Percentiles rank a stretch among this genome's conserved stretches.
phyloP scores from a whole-genome alignment of 805 yeast species.

The Maudiozyma barnettii region DNA sequence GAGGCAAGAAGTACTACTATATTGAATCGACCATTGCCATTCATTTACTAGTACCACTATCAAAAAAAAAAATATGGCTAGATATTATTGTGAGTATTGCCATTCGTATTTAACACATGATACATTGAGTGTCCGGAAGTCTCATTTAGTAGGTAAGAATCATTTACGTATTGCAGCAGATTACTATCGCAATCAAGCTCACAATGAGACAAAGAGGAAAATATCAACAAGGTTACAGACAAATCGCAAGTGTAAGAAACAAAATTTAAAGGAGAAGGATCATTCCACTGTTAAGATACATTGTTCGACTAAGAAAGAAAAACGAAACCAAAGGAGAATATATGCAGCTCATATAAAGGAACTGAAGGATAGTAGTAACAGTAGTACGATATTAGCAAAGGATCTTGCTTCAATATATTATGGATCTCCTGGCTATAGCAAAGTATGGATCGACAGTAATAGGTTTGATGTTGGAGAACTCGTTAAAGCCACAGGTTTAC shows the following conservation, averaged over 20 bases:
- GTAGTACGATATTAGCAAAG: neutral
- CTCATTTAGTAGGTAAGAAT: conserved; percentile 69
- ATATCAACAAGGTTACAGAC: conserved; percentile 16
- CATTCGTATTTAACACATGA: conserved; percentile 78
- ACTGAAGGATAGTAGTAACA: conserved; percentile 3
- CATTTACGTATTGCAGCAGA: conserved; percentile 65
- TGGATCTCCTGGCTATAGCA: conserved; percentile 27
- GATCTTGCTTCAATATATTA: conserved; percentile 11
- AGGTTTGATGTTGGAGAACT: conserved; percentile 24
- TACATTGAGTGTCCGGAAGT: conserved; percentile 73
- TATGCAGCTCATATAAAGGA: conserved; percentile 13
- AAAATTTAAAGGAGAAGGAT: conserved; percentile 12
- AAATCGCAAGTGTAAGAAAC: conserved; percentile 11
- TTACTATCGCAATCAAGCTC: conserved; percentile 48
- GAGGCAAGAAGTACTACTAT: neutral
- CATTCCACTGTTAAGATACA: conserved; percentile 9
- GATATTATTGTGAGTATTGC: conserved; percentile 80
- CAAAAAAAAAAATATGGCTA: conserved; percentile 37
- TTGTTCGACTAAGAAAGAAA: conserved; percentile 15
- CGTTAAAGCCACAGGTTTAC: conserved; percentile 15
- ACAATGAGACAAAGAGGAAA: neutral
- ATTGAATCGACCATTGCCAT: no score
- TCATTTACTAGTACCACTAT: neutral
- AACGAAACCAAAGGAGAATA: conserved; percentile 9
- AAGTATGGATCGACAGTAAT: conserved; percentile 18